Evolutionary conservation across 2,329 filamentous ascomycete genomes (phyloP), one percentile per base, ranked within the genome.

Genomic region (Gnomoniopsis smithogilvyi): DNA sequence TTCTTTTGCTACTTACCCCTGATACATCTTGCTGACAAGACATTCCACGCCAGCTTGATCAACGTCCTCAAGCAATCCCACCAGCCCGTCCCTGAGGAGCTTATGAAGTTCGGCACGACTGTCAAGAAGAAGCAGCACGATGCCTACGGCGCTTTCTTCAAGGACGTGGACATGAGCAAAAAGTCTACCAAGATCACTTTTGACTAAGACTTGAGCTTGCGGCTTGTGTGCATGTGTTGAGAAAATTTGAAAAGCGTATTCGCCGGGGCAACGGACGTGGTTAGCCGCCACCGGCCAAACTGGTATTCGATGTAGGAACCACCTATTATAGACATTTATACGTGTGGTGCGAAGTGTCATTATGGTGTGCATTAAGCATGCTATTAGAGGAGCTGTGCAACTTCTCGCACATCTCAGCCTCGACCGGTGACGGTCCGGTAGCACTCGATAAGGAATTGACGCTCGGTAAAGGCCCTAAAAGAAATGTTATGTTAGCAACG

Each of bases 71-170:
- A 74, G 76, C 91, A 87, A n/a, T 93, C 95, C 24, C 91, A 92
- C 65, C 95, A 99, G 75, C 82, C 87, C 14, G 91, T 99, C 0
- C 95, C 95, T 2, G 92, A 96, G 47, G 90, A 91, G 26, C 79
- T 99, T 41, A 80, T 98, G 73, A 97, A 96, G 77, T 99, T 97
- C 67, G 95, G 95, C 68, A 96, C 92, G 22, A 98, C 94, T 1
- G 95, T 99, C 54, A 99, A 98, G 86, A 97, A 96, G 86, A 98
- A 98, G 92, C 85, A 87, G 51, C 95, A 99, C 77, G 90, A 92
- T 69, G 90, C 91, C 51, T 99, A 98, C 71, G 95, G 95, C 59
- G 92, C 92, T 34, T 98, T 98, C 73, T 96, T 90, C 81, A 96
- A 95, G 76, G 92, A 97, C 67, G 87, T 91, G 10, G 90, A 91